Conservation (phyloP, 331 rosid genomes). For the Malus hybrid region DNA sequence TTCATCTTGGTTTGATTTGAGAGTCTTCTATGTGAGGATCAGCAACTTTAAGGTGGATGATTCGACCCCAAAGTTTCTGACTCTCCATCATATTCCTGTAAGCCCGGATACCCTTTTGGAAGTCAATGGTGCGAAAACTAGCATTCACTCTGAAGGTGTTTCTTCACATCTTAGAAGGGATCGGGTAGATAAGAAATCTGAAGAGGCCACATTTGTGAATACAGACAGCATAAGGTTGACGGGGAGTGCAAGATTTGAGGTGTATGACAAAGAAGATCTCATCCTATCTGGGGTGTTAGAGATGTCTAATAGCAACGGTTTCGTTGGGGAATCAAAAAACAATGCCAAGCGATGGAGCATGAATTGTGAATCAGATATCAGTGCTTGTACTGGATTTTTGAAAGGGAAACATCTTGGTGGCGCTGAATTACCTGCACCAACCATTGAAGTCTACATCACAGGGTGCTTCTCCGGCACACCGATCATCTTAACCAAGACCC, state of each 20-base stretch:
- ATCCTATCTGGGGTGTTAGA: constrained; percentile 66
- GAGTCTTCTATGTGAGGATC: constrained; percentile 73
- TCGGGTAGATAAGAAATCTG: constrained; percentile 69
- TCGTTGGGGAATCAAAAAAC: constrained; percentile 35
- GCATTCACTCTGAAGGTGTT: constrained; percentile 45
- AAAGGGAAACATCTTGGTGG: constrained; percentile 52
- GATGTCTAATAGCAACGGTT: constrained; percentile 54
- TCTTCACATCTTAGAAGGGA: constrained; percentile 79
- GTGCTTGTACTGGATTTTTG: constrained; percentile 40
- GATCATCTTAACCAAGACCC: constrained; percentile 62
- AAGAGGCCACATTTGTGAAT: constrained; percentile 74
- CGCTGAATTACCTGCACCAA: constrained; percentile 37
- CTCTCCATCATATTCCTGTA: constrained; percentile 63
- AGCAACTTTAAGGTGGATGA: constrained; percentile 61
- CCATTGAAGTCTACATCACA: constrained; percentile 81
- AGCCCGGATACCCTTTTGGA: constrained; percentile 67
- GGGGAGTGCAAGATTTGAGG: constrained; percentile 73
- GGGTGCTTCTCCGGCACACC: constrained; percentile 72
- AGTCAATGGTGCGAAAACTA: constrained; percentile 62
- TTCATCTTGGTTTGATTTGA: constrained; percentile 68
- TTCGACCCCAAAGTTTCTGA: constrained; percentile 58
- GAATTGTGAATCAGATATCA: constrained; percentile 51
- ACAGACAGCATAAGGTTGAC: constrained; percentile 66
- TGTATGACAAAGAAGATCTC: constrained; percentile 55
- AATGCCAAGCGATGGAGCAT: constrained; percentile 56